A percentile compares a stretch with the other conserved stretches of the same genome.
Evolutionary conservation across 495 filamentous ascomycete species (phyloP).

Genomic region (Cercophora samala): DNA sequence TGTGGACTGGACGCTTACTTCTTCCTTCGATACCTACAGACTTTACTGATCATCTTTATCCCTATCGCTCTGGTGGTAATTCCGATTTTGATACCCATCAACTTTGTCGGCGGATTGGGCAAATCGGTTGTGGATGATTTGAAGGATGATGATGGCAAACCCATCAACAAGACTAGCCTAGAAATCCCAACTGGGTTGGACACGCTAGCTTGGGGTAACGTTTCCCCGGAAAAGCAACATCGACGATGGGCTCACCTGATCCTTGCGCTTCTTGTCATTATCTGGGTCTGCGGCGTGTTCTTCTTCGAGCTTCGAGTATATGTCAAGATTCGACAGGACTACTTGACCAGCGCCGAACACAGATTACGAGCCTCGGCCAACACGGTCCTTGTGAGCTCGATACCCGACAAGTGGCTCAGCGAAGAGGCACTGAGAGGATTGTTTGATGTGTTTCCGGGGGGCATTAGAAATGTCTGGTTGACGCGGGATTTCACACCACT

Average conservation of each 20-base stretch:
- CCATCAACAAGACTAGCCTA: constrained; percentile 2
- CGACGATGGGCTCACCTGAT: constrained; percentile 89
- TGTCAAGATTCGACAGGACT: constrained; percentile 89
- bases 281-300: constrained; percentile 85
- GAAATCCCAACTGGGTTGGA: constrained; percentile 60
- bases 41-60: constrained; percentile 87
- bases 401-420: constrained; percentile 84
- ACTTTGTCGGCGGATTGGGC: constrained; percentile 69
- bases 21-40: constrained; percentile 91
- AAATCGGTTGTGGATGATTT: constrained; percentile 45
- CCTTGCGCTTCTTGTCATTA: constrained; percentile 73
- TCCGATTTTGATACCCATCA: constrained; percentile 83
- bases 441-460: constrained; percentile 97
- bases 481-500: constrained; percentile 89
- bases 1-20: constrained; percentile 97
- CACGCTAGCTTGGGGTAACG: constrained; percentile 84
- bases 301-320: constrained; percentile 87
- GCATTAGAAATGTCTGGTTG: constrained; percentile 94
- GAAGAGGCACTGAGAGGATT: constrained; percentile 73
- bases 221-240: constrained; percentile 62
- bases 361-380: constrained; percentile 93
- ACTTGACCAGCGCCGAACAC: constrained; percentile 93
- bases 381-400: constrained; percentile 86
- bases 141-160: constrained; percentile 17
- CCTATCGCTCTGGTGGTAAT: constrained; percentile 75